Evolutionary conservation across 2,329 filamentous ascomycete species (phyloP), one percentile per base, ranked within the genome.

Genomic region (Penicillium sp.): DNA sequence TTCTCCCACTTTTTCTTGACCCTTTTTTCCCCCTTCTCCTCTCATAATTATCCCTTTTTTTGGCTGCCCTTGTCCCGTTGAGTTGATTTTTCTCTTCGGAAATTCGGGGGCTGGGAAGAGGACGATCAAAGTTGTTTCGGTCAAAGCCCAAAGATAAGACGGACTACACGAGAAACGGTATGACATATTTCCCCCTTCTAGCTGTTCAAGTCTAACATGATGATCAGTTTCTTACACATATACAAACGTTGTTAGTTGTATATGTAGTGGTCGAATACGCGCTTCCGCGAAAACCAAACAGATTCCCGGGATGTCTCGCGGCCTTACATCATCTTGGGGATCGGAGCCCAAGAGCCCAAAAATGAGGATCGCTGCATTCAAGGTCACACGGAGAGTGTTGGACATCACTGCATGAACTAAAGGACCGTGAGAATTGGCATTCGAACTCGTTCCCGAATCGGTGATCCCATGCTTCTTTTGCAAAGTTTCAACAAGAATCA

Each of bases 401-500:
- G 69, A 73, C 69, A 72, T 59, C 68, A 67, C 42, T 71, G 69
- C 69, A 71, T 72, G 63, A 57, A 56, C 60, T 58, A 55, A 62
- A 61, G 51, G 60, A 67, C 60, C 53, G 58, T 56, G 58, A 58
- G 57, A 47, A 47, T 55, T 56, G 55, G 51, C 39, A 55, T 44
- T 58, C 32, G 22, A 53, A 53, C 40, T 56, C 51, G 55, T 52
- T 49, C 54, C 56, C 42, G 40, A 60, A 40, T 29, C 38, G 22
- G 51, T 55, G 57, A 38, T 51, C 43, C 50, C 39, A 63, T 58
- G 43, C 47, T 55, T 57, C 53, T 47, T 42, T 48, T 46, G 56
- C 56, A 58, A 53, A 53, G 51, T 29, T 44, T 42, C 11, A 56
- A 45, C 56, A 47, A 53, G 53, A 63, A 46, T 59, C 53, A 65